A percentile compares a stretch with the other conserved stretches of the same genome.
Evolutionary conservation across 1,139 yeast species (phyloP).

Genomic region (Saccharomyces hybrid): DNA sequence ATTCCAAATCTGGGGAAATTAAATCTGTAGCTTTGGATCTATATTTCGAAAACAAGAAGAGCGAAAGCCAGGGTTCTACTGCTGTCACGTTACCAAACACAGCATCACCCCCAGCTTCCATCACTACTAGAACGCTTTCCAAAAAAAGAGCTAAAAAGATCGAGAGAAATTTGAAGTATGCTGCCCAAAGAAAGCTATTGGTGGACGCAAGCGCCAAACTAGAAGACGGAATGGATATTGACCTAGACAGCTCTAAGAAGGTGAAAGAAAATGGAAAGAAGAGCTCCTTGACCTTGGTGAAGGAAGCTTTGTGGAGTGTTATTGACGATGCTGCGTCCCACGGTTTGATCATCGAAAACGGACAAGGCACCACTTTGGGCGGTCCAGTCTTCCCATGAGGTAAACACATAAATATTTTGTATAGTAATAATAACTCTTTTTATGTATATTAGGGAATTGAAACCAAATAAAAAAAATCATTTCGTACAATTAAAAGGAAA

Average conservation of each 20-base stretch:
- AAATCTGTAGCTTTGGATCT: slow-evolving; percentile 60
- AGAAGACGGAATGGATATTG: slow-evolving; percentile 41
- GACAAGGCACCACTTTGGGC: slow-evolving; percentile 82
- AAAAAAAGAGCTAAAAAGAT: slow-evolving; percentile 78
- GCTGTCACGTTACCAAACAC: slow-evolving; percentile 6
- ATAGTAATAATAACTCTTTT: slow-evolving; percentile 1
- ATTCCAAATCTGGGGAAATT: slow-evolving; percentile 41
- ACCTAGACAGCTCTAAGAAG: slow-evolving; percentile 37
- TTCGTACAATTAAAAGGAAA: neutral
- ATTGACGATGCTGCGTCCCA: slow-evolving; percentile 47
- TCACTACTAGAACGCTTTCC: slow-evolving; percentile 59
- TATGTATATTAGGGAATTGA: slow-evolving; percentile 2
- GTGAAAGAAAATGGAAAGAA: slow-evolving; percentile 26
- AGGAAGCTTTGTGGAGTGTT: slow-evolving; percentile 62
- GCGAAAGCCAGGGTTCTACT: slow-evolving; percentile 10
- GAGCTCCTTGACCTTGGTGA: slow-evolving; percentile 43
- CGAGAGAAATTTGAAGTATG: slow-evolving; percentile 70
- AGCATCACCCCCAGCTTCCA: slow-evolving; percentile 31
- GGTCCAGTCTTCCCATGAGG: slow-evolving; percentile 40
- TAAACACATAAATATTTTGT: slow-evolving; percentile 2
- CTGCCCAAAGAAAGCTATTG: slow-evolving; percentile 46
- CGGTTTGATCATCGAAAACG: slow-evolving; percentile 42
- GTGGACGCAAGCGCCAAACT: slow-evolving; percentile 43
- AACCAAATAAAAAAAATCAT: neutral
- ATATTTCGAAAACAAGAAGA: slow-evolving; percentile 38